Base-by-base conservation (phyloP, 106 monocot species). In the Apostasia shenzhenica region DNA sequence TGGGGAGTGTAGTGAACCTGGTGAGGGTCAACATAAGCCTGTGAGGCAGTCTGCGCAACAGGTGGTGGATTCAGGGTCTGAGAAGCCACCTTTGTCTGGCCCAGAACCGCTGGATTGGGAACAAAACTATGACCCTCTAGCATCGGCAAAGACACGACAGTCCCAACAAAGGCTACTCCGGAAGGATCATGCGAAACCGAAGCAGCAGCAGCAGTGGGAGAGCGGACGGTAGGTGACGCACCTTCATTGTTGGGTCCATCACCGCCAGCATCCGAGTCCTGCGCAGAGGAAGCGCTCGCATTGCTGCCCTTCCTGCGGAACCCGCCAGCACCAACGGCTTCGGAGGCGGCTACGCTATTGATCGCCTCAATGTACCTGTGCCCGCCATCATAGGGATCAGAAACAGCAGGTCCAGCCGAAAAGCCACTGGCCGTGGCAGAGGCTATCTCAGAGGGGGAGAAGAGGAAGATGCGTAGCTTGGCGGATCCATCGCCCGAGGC, bases 381-480 rank as follows among this genome's bases (percentile, higher is more conserved):
- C 1, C 77, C 76, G 8, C 67, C 43, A 37, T 77, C 80, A 14
- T 54, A 60, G 48, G 64, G 14, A 2, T 74, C 76, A 2, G 48
- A n/a, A 3, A 72, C 67, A 52, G 67, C 39, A 3, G 70, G 67
- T n/a, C 62, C 61, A 5, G 59, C 68, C 3, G 61, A 56, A 5
- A 43, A 49, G 59, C 43, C 56, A 10, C 11, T 8, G n/a, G 6
- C 49, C 9, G 42, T 3, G n/a, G 54, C 62, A 0, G 73, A 55
- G 50, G 72, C 72, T 37, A 66, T 41, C 8, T 82, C 84, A 37
- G 84, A 47, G 0, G 66, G 73, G 48, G 81, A 61, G 67, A 81
- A 88, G 6, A 89, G 80, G 75, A 93, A 93, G 11, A 83, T 77
- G 14, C 92, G 81, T 8, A 93, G 74, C 72, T 88, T 83, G 26